These are phyloP conservation scores for Taphrina communis DNA, from an alignment of 1,139 yeast species.

Conservation along the genomic window DNA sequence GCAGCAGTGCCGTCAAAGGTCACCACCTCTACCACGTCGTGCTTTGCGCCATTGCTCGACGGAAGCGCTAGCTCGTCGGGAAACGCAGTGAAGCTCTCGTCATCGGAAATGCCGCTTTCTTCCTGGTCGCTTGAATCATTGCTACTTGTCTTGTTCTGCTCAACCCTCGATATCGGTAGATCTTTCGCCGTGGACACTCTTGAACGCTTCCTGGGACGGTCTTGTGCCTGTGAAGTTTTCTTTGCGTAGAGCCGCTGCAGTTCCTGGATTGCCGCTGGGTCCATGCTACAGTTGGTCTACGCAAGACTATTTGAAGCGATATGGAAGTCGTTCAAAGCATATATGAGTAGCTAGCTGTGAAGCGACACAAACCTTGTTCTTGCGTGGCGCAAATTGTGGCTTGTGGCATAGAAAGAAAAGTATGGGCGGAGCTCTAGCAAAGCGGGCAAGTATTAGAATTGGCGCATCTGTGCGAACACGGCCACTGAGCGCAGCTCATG, in stretches of 20 bases:
- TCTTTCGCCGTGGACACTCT: not conserved
- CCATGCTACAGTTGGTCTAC: slow-evolving; percentile 1
- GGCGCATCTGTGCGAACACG: too few relatives aligned
- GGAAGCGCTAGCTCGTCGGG: not conserved
- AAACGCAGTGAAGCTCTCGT: slow-evolving; percentile 22
- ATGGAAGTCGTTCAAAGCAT: too few relatives aligned
- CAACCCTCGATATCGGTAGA: not conserved
- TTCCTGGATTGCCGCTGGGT: slow-evolving; percentile 32
- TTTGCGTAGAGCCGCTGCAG: slow-evolving; percentile 27
- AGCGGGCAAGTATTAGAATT: too few relatives aligned
- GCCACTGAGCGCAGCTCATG: too few relatives aligned
- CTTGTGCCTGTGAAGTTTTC: slow-evolving; percentile 1
- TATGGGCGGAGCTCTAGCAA: not conserved
- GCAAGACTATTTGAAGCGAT: too few relatives aligned
- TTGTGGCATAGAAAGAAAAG: not conserved
- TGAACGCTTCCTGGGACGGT: slow-evolving; percentile 8
- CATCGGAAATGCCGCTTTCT: not conserved
- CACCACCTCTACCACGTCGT: slow-evolving; percentile 24
- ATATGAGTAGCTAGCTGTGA: not conserved
- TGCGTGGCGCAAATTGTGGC: not conserved
- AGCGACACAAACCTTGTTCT: not conserved
- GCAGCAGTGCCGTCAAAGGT: slow-evolving; percentile 26
- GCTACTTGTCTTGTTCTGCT: not conserved
- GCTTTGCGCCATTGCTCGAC: not conserved
- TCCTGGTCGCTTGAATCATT: not conserved